Evolutionary conservation across 2,329 filamentous ascomycete species (phyloP), one percentile per base, ranked within the genome.

Genomic region (Sphaerostilbella broomeana): DNA sequence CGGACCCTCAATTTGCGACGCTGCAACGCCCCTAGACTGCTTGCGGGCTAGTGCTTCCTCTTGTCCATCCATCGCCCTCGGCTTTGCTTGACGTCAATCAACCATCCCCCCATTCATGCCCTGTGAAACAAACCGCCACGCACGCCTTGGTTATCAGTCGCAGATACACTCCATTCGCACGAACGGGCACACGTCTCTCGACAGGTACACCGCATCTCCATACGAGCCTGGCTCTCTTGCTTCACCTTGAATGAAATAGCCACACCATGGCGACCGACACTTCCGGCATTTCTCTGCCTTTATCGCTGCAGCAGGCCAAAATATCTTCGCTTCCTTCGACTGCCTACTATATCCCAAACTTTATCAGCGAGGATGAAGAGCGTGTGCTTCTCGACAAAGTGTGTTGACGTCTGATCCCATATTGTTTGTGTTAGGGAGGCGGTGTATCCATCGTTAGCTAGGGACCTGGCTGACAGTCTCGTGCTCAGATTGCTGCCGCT

Each of bases 301-400:
- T 58, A 25, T 68, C 60, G 29, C 68, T 81, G 18, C 68, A 77
- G 33, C 57, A 69, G 24, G 67, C 61, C 38, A 67, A 62, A 47
- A 72, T 89, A 44, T 46, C 59, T 6, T 52, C 52, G 21, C 67
- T 88, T 2, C 83, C 84, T 4, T 58, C 71, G 2, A 65, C 73
- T 22, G 84, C 86, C 38, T 95, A 82, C 66, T 95, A 97, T 64
- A 82, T 95, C 42, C 73, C 87, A 6, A 70, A 89, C 58, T 95
- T 95, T 64, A 83, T 97, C 58, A 82, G 74, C 4, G 61, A 69
- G 39, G 75, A 81, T 30, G 88, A 95, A 61, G 87, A 95, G 64
- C 59, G 66, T 21, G 55, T 64, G 6, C 75, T 95, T 6, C 65
- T 94, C 33, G 65, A 77, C 38, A 92, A 86, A 70, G 85, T 84